phyloP scores from a whole-genome alignment of 2,329 filamentous ascomycete genomes.

The Claviceps sp. region DNA sequence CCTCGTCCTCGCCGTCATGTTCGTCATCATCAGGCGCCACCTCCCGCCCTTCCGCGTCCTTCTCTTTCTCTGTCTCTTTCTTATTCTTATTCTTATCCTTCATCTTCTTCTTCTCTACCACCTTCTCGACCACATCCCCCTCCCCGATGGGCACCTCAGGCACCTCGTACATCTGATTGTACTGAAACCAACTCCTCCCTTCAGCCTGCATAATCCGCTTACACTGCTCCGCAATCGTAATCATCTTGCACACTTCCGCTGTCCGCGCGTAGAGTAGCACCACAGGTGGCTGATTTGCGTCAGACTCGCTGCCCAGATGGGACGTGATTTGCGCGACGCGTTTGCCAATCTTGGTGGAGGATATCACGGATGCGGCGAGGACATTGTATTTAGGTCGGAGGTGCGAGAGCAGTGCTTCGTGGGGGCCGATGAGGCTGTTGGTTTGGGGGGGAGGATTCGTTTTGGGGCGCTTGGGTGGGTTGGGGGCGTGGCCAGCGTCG shows the following conservation, averaged over 20 bases:
- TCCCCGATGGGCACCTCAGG: constrained; percentile 28
- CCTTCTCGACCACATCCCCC: constrained; percentile 27
- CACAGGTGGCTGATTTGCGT: constrained; percentile 14
- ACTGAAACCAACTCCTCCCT: constrained; percentile 39
- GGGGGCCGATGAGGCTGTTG: constrained; percentile 20
- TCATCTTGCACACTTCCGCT: constrained; percentile 46
- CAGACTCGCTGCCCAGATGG: constrained; percentile 24
- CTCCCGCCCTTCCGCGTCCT: too few relatives aligned
- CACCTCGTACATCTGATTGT: constrained; percentile 41
- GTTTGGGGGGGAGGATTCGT: constrained; percentile 5
- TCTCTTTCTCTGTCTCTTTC: too few relatives aligned
- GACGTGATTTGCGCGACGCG: constrained; percentile 31
- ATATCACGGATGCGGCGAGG: constrained; percentile 40
- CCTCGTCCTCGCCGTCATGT: too few relatives aligned
- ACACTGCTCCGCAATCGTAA: constrained; percentile 53
- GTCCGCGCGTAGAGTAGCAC: constrained; percentile 39
- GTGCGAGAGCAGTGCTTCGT: constrained; percentile 28
- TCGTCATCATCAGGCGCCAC: too few relatives aligned
- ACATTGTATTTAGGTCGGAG: constrained; percentile 35
- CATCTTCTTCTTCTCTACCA: constrained; percentile 21
- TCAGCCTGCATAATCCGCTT: constrained; percentile 40
- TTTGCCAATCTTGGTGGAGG: constrained; percentile 45
- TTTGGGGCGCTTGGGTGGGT: constrained; percentile 1
- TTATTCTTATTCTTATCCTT: too few relatives aligned
- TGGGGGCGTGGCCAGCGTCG: background rate